Evolutionary conservation across 208 protist species (phyloP), one percentile per base, ranked within the genome.

Genomic region (Acanthamoeba sp.): DNA sequence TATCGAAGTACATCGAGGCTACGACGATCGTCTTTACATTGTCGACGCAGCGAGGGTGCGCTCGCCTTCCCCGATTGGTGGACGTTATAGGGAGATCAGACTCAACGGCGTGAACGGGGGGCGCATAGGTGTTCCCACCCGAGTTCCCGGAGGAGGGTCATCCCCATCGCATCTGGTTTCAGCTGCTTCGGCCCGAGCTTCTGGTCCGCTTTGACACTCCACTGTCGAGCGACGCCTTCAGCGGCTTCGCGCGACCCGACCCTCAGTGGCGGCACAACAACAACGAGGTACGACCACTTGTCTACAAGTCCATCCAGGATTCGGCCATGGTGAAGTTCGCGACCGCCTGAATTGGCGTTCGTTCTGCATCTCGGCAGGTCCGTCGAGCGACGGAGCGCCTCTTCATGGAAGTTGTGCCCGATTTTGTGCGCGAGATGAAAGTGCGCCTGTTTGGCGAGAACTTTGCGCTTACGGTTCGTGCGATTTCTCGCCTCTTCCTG

Each of bases 181-280:
- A 92, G 45, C 62, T 92, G 29, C 59, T 92, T 7, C 50, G 87
- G 10, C 80, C 59, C 20, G 87, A 92, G 40, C 45, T 92, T 2
- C 45, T 92, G 55, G 57, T 92, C 10, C 52, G 62, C 34, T 55
- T 92, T 34, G 45, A 92, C 40, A 73, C 22, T 42, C 87, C 87
- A 1, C 87, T 92, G 18, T 92, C 87, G 9, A 92, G 87, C 45
- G 87, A 92, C 24, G 87, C 87, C 32, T 92, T 89, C 45, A 92
- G 87, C 73, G 87, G 87, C 22, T 92, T 92, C 38, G 59, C 87
- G 9, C 16, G 87, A 14, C 87, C 87, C 6, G 87, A 92, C 34
- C 87, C 87, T 1, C 34, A 92, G 32, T 92, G 59, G 57, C 87
- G 59, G 20, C 27, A 45, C 36, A 59, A 92, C 62, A 92, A 92